phyloP scores from a whole-genome alignment of 495 filamentous ascomycete species.

The Hypoxylon cercidicola region DNA sequence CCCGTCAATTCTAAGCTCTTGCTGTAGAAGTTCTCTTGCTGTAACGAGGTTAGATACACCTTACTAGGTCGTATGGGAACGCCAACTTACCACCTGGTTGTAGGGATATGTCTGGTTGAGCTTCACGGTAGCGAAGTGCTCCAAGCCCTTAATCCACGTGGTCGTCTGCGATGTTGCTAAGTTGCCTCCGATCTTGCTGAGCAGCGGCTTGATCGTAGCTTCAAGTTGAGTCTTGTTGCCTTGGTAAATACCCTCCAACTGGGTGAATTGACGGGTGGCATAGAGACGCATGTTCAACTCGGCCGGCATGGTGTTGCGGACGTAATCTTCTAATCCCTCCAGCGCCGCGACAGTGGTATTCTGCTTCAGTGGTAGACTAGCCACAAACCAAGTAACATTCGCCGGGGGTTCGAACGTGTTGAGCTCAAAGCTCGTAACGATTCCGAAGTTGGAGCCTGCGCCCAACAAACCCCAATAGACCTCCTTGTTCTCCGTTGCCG shows the following conservation, averaged over 20 bases:
- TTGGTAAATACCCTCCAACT: slow-evolving; percentile 56
- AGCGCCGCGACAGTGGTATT: slow-evolving; percentile 45
- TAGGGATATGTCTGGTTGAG: slow-evolving; percentile 57
- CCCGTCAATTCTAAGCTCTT: slow-evolving; percentile 55
- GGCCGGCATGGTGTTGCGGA: slow-evolving; percentile 49
- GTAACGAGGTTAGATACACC: slow-evolving; percentile 23
- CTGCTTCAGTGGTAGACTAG: slow-evolving; percentile 51
- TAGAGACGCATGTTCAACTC: slow-evolving; percentile 59
- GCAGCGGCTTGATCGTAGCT: slow-evolving; percentile 50
- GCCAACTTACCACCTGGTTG: slow-evolving; percentile 46
- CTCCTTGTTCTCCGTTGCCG: slow-evolving; percentile 53
- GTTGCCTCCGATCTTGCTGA: slow-evolving; percentile 46
- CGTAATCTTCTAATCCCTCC: slow-evolving; percentile 54
- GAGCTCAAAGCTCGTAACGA: slow-evolving; percentile 54
- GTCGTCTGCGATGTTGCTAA: slow-evolving; percentile 50
- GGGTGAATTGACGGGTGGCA: slow-evolving; percentile 51
- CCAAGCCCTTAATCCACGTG: slow-evolving; percentile 55
- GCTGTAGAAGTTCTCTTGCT: slow-evolving; percentile 60
- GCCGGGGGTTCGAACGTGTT: slow-evolving; percentile 56
- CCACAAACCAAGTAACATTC: slow-evolving; percentile 53
- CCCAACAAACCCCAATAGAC: slow-evolving; percentile 59
- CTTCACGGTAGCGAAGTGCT: slow-evolving; percentile 53
- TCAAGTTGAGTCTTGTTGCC: slow-evolving; percentile 48
- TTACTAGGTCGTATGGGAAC: not conserved
- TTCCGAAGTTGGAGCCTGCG: slow-evolving; percentile 55